Evolutionary conservation across 306 rosid species (phyloP).

Genomic region (Lathyrus tuberosus): DNA sequence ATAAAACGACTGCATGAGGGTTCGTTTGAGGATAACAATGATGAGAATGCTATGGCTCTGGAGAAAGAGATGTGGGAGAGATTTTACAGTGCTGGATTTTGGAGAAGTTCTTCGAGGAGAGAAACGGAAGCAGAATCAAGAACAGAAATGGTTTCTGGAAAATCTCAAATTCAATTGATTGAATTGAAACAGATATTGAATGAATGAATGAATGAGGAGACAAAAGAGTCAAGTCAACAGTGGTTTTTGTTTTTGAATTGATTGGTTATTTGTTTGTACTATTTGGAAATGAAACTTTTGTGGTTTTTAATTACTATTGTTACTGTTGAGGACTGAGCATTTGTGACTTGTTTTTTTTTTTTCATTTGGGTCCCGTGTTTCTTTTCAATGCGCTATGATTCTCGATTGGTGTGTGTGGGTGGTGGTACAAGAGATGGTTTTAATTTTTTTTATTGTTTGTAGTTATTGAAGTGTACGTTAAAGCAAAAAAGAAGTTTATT

Average conservation of each 20-base stretch:
- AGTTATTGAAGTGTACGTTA: too few species aligned
- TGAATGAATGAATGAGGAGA: not conserved
- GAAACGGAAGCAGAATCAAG: constrained; percentile 37
- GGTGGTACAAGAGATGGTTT: not conserved
- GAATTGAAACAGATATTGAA: not conserved
- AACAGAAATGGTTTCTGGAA: not conserved
- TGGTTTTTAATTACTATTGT: not conserved
- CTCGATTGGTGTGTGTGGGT: not conserved
- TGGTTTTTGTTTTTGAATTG: constrained; percentile 18
- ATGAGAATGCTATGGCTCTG: constrained; percentile 53
- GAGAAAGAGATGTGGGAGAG: constrained; percentile 97
- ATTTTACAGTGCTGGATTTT: constrained; percentile 74
- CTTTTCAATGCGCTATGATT: not conserved
- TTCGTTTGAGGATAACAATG: not conserved
- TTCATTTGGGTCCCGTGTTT: not conserved
- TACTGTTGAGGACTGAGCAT: constrained; percentile 20
- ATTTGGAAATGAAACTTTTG: constrained; percentile 1
- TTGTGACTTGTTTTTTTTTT: not conserved
- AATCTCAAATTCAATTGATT: not conserved
- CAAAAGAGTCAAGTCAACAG: constrained; percentile 21
- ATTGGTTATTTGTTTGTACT: constrained; percentile 12
- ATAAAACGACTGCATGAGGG: constrained; percentile 9
- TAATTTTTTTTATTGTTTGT: too few species aligned
- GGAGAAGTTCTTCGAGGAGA: constrained; percentile 87
- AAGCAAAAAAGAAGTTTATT: too few species aligned